Percentiles rank a stretch among this genome's conserved stretches.
Evolutionary conservation across 1,284 basidiomycete species (phyloP).

Genomic region (Ustilago lituana): DNA sequence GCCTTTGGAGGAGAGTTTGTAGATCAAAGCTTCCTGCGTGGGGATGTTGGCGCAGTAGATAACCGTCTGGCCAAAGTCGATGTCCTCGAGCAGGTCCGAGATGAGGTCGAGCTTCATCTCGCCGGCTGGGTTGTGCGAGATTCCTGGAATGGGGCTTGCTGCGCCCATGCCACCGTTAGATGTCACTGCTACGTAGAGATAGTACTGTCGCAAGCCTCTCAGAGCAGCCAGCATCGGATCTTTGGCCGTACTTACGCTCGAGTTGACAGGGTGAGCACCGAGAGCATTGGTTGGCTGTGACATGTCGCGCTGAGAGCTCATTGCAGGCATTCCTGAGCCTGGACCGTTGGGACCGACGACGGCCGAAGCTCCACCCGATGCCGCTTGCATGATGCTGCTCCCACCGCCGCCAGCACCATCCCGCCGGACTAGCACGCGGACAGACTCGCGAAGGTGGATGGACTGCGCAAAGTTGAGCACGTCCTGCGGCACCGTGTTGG

Average conservation of each 20-base stretch:
- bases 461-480: constrained; percentile 86
- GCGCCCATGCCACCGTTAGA: constrained; percentile 78
- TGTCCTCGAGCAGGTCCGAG: constrained; percentile 89
- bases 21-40: constrained; percentile 69
- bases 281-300: constrained; percentile 71
- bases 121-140: constrained; percentile 79
- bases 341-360: constrained; percentile 9
- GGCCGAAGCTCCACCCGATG: constrained; percentile 3
- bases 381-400: constrained; percentile 14
- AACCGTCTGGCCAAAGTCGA: constrained; percentile 71
- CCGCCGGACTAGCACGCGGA: constrained; percentile 92
- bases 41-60: constrained; percentile 63
- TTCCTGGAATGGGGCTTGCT: constrained; percentile 84
- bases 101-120: constrained; percentile 98
- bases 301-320: constrained; percentile 71
- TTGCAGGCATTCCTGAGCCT: constrained; percentile 19
- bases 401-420: constrained; percentile 71
- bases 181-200: constrained; percentile 63
- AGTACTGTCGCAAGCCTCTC: constrained; percentile 59
- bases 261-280: constrained; percentile 51
- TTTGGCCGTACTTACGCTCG: constrained; percentile 36
- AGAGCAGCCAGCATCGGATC: constrained; percentile 51
- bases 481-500: constrained; percentile 91
- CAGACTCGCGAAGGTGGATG: constrained; percentile 90
- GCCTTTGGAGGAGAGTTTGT: constrained; percentile 84